Percentiles rank a stretch among this genome's conserved stretches.
Evolutionary conservation across 2,329 filamentous ascomycete species (phyloP).

Genomic region (Xylaria sp.): DNA sequence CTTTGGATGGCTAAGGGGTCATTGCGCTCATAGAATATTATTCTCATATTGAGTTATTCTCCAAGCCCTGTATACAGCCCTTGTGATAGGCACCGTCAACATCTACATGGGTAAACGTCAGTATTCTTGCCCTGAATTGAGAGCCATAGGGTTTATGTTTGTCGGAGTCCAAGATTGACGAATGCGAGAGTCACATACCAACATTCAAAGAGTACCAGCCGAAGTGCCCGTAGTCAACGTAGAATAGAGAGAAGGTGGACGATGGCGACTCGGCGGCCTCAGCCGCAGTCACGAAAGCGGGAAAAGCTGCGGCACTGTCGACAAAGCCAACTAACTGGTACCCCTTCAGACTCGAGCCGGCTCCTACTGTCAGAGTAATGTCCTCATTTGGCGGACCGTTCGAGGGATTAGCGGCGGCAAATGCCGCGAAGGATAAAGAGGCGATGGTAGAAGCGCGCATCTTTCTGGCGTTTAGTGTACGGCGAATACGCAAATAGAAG

Average conservation of each 20-base stretch:
- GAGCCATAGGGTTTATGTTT: background rate
- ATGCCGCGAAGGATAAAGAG: constrained; percentile 1
- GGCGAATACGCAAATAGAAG: background rate
- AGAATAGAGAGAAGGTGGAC: constrained; percentile 2
- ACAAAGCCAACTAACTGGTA: constrained; percentile 15
- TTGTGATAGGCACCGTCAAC: too few relatives aligned
- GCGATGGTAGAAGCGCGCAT: constrained; percentile 13
- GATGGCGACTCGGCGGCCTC: background rate
- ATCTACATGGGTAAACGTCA: background rate
- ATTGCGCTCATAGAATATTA: too few relatives aligned
- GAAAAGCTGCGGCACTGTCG: background rate
- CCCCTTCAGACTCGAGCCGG: constrained; percentile 15
- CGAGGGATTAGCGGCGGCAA: constrained; percentile 4
- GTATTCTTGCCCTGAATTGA: background rate
- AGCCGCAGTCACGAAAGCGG: constrained; percentile 2
- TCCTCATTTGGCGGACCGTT: constrained; percentile 11
- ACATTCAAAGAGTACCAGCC: constrained; percentile 4
- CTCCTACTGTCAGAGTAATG: constrained; percentile 12
- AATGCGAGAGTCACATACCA: background rate
- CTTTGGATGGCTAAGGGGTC: too few relatives aligned
- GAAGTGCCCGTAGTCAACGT: background rate
- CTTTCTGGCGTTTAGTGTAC: background rate
- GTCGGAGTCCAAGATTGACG: too few relatives aligned
- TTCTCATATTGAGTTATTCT: too few relatives aligned
- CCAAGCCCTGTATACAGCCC: too few relatives aligned